Conservation (phyloP, 805 yeast genomes). For the Ogataea naganishii region DNA sequence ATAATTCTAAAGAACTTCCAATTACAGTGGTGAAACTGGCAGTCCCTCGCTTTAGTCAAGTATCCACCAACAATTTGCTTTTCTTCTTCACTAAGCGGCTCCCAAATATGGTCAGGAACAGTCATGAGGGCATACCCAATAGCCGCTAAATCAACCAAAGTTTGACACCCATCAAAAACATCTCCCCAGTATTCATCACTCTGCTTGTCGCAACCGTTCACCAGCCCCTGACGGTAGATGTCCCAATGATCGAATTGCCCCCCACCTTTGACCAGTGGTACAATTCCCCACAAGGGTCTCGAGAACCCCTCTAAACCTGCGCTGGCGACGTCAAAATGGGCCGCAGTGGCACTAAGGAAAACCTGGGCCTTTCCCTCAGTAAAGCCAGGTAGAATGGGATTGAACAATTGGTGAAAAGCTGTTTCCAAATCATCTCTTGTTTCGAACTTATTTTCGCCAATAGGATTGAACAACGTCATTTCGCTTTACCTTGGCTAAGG, state of each 20-base stretch:
- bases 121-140: conserved; percentile 17
- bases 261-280: conserved; percentile 15
- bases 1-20: conserved; percentile 23
- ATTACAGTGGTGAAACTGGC: conserved; percentile 12
- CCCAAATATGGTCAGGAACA: conserved; percentile 19
- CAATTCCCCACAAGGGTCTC: conserved; percentile 23
- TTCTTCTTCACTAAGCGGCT: conserved; percentile 13
- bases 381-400: conserved; percentile 1
- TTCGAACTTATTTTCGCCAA: conserved; percentile 1
- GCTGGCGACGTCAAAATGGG: conserved; percentile 15
- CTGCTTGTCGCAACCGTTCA: conserved; percentile 19
- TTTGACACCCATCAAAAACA: conserved; percentile 14
- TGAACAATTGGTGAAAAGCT: background rate
- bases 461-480: background rate
- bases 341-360: conserved; percentile 14
- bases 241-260: conserved; percentile 15
- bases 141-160: conserved; percentile 22
- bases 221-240: conserved; percentile 15
- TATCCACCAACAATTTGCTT: conserved; percentile 12
- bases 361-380: conserved; percentile 17
- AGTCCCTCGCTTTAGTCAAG: conserved; percentile 11
- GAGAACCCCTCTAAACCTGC: conserved; percentile 22
- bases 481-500: too few relatives aligned
- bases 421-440: background rate
- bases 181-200: conserved; percentile 22